Percentiles rank a stretch among this genome's conserved stretches.
Evolutionary conservation across 2,329 filamentous ascomycete genomes (phyloP).

Genomic region (Fusarium denticulatum): DNA sequence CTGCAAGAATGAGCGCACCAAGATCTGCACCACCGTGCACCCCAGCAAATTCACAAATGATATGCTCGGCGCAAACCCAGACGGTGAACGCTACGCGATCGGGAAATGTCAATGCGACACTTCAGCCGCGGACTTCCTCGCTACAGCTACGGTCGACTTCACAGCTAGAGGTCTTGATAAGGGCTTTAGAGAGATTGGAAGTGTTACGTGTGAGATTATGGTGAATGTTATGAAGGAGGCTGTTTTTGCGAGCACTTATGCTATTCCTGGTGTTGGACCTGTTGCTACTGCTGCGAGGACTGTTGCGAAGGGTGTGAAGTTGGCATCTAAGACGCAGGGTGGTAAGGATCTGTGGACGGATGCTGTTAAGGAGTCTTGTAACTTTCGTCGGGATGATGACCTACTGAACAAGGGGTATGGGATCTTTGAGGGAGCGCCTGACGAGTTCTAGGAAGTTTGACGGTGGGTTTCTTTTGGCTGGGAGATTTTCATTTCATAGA

Average conservation of each 20-base stretch:
- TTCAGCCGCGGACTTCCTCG: not conserved
- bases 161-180: not conserved
- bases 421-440: not conserved
- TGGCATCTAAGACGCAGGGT: not conserved
- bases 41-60: not conserved
- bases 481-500: not conserved
- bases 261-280: not conserved
- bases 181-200: not conserved
- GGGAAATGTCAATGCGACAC: not conserved
- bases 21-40: not conserved
- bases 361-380: not conserved
- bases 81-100: not conserved
- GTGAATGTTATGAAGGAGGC: not conserved
- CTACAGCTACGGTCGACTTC: not conserved
- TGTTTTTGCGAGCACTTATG: not conserved
- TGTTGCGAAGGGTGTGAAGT: not conserved
- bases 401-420: not conserved
- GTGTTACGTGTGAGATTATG: not conserved
- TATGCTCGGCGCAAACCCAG: not conserved
- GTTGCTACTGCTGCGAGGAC: not conserved
- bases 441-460: not conserved
- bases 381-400: not conserved
- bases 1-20: not conserved
- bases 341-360: not conserved
- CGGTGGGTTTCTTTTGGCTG: no score